Evolutionary conservation across 2,329 filamentous ascomycete genomes (phyloP), one percentile per base, ranked within the genome.

Genomic region (Colletotrichum zoysiae): DNA sequence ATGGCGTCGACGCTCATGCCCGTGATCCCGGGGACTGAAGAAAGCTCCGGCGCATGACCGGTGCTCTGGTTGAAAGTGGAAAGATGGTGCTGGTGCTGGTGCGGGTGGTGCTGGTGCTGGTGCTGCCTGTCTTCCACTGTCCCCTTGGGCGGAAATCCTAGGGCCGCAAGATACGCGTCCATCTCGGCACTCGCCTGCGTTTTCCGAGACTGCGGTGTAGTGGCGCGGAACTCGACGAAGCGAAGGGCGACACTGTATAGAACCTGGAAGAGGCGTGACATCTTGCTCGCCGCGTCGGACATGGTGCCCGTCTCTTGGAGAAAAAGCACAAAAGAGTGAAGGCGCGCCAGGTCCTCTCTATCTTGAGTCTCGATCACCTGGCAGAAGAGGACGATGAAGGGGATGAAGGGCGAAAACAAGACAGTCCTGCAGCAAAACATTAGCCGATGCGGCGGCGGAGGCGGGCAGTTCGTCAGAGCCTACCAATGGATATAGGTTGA

Each of bases 241-340:
- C 90, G 81, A 35, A 85, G 83, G 0, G 89, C 88, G 5, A 91
- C 86, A 40, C 84, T 88, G 74, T 87, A 85, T 50, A 91, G 84
- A 1, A 90, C 85, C 55, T 88, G 84, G 74, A 88, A 91, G 16
- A 91, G 82, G 35, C 85, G 87, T 73, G 89, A 85, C 33, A 90
- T 81, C 74, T 88, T 88, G 30, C 84, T 81, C 6, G 88, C 86
- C 0, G 86, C 86, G 65, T 88, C 77, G 1, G 82, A 83, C 1
- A 83, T 74, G 2, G 84, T 81, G 35, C 82, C 83, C 2, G 85
- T 84, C 0, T 84, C 83, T 65, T 86, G 84, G 0, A 90, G 83
- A n/a, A 86, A 89, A 5, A 79, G 76, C 55, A 86, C 83, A 30
- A 91, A 86, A 4, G 82, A 82, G 26, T 81, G 77, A 0, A 90